Percentiles rank a stretch among this genome's conserved stretches.
These are phyloP conservation scores for Aspergillus diversus DNA, from an alignment of 495 filamentous ascomycete species.

Conservation along the genomic window DNA sequence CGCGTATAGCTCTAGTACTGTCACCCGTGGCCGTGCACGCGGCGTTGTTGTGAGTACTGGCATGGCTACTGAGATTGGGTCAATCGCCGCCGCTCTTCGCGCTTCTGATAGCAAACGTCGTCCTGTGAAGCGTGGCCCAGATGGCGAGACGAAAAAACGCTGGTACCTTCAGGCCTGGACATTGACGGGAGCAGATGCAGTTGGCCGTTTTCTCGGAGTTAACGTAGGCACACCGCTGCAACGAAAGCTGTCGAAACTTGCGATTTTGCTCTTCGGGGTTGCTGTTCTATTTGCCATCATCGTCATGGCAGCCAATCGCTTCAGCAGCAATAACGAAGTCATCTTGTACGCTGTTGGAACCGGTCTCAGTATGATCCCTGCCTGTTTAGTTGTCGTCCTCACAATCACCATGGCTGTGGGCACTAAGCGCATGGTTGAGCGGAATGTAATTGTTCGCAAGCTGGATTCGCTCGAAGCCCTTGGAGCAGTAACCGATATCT, in stretches of 20 bases:
- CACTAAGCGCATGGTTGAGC: constrained; percentile 69
- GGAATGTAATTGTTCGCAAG: constrained; percentile 69
- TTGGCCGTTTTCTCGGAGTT: constrained; percentile 71
- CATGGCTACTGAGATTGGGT: constrained; percentile 73
- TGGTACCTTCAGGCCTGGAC: constrained; percentile 72
- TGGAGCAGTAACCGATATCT: constrained; percentile 69
- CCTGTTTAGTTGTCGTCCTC: constrained; percentile 75
- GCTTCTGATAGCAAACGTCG: constrained; percentile 47
- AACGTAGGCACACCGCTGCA: constrained; percentile 72
- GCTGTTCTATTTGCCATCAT: constrained; percentile 70
- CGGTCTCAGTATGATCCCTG: constrained; percentile 71
- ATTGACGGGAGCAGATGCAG: constrained; percentile 64
- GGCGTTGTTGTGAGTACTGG: constrained; percentile 73
- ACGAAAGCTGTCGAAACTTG: constrained; percentile 70
- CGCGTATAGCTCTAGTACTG: constrained; percentile 69
- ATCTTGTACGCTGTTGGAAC: constrained; percentile 75
- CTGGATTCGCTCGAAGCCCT: constrained; percentile 69
- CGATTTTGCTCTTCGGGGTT: constrained; percentile 67
- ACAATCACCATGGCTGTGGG: constrained; percentile 78
- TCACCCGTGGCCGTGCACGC: constrained; percentile 69
- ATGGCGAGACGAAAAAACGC: constrained; percentile 62
- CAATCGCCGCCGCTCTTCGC: constrained; percentile 66
- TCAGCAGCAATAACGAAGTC: constrained; percentile 60
- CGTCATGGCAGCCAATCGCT: constrained; percentile 64
- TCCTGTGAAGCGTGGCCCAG: constrained; percentile 57